Evolutionary conservation across 345 rosid species (phyloP), one percentile per base, ranked within the genome.

Genomic region (Citrus australasica): DNA sequence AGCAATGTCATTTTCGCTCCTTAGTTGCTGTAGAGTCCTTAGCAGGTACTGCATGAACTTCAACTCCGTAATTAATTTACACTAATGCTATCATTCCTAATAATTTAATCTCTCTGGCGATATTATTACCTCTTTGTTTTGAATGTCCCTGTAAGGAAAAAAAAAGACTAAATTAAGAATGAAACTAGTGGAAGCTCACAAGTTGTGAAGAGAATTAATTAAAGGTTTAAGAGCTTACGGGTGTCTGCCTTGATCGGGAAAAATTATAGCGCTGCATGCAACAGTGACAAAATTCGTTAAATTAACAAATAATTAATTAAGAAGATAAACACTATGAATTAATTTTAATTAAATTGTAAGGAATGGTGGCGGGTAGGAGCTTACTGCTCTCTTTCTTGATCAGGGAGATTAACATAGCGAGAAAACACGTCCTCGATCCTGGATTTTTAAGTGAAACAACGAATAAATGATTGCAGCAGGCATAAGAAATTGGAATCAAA

Each of bases 321-420:
- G 62, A 27, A 30, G 40, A 62, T 22, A 48, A 16, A 38, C 46
- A 6, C 11, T 55, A 1, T 10, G 17, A 19, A 70, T 6, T 14
- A 48, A 27, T 7, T 16, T 67, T n/a, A 27, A 46, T 11, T 38
- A 6, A 10, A 24, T 40, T 69, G 9, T 16, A 27, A n/a, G 2
- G 6, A 17, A 28, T 60, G 56, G 1, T 24, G 73, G 25, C 25
- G 17, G 3, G 40, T 25, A 17, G 63, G 51, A 70, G 66, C 80
- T 13, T 84, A 94, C 98, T 87, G 87, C 53, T 84, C 89, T 88
- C 93, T 86, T 89, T 94, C 95, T 86, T 88, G 92, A 60, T 84
- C 90, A 4, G 89, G 82, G 17, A 92, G 86, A 82, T 86, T 81
- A 69, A 92, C 72, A 78, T 87, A 94, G 51, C 94, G 93, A 14